These are phyloP conservation scores for Lactifluus volemus DNA, from an alignment of 768 basidiomycete genomes.

Conservation along the genomic window DNA sequence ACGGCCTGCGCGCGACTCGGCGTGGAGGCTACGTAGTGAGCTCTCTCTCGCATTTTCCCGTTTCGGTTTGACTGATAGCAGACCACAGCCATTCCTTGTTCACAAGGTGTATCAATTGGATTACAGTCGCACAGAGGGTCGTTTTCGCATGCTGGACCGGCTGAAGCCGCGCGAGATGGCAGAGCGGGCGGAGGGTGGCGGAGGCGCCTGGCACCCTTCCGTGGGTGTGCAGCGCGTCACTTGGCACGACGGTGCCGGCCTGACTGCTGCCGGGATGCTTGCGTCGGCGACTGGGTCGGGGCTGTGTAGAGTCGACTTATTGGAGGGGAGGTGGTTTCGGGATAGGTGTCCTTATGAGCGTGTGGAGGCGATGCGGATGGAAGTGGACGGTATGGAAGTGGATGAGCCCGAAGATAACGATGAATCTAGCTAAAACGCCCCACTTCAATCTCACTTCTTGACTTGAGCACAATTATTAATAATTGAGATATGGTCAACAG, in stretches of 20 bases:
- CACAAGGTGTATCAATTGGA: conserved; percentile 77
- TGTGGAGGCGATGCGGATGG: conserved; percentile 52
- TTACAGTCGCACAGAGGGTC: conserved; percentile 70
- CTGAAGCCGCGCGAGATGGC: conserved; percentile 63
- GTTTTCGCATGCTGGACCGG: conserved; percentile 84
- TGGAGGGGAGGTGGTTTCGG: conserved; percentile 67
- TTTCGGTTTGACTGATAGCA: neutral
- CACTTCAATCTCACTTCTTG: neutral
- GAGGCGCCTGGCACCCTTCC: conserved; percentile 69
- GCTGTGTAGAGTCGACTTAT: conserved; percentile 74
- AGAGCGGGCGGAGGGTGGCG: conserved; percentile 33
- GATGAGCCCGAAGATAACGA: conserved; percentile 34
- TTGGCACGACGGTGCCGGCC: conserved; percentile 77
- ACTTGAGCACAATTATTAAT: neutral
- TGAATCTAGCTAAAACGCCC: conserved; percentile 1
- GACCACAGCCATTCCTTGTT: conserved; percentile 59
- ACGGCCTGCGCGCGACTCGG: conserved; percentile 56
- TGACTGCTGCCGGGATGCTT: conserved; percentile 47
- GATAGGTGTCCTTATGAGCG: conserved; percentile 59
- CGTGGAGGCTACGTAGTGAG: conserved; percentile 66
- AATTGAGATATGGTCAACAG: no score
- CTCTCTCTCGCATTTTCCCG: neutral
- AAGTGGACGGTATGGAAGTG: conserved; percentile 29
- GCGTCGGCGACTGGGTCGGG: conserved; percentile 81
- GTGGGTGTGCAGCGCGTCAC: conserved; percentile 67